phyloP scores from a whole-genome alignment of 345 rosid species.

The Brassica napus region Da-Ae NC_063435.1:3431001-3431500 shows the following conservation, averaged over 20 bases:
- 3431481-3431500: conserved; percentile 43
- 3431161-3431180: conserved; percentile 70
- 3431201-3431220: conserved; percentile 65
- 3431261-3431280: conserved; percentile 24
- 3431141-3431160: conserved; percentile 65
- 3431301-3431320: conserved; percentile 43
- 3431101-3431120: conserved; percentile 67
- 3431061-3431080: conserved; percentile 40
- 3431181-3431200: conserved; percentile 73
- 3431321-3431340: conserved; percentile 69
- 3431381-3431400: too few relatives aligned
- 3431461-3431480: conserved; percentile 47
- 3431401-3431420: too few relatives aligned
- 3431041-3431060: conserved; percentile 57
- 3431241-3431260: conserved; percentile 1
- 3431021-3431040: conserved; percentile 84
- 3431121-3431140: conserved; percentile 68
- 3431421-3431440: conserved; percentile 46
- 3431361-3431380: too few relatives aligned
- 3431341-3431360: conserved; percentile 52
- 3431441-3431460: conserved; percentile 78
- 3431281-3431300: conserved; percentile 32
- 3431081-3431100: conserved; percentile 42
- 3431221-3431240: conserved; percentile 49
- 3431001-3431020: conserved; percentile 69